phyloP scores from a whole-genome alignment of 371 early-diverging fungal species.

The Entomophthora muscae region DNA sequence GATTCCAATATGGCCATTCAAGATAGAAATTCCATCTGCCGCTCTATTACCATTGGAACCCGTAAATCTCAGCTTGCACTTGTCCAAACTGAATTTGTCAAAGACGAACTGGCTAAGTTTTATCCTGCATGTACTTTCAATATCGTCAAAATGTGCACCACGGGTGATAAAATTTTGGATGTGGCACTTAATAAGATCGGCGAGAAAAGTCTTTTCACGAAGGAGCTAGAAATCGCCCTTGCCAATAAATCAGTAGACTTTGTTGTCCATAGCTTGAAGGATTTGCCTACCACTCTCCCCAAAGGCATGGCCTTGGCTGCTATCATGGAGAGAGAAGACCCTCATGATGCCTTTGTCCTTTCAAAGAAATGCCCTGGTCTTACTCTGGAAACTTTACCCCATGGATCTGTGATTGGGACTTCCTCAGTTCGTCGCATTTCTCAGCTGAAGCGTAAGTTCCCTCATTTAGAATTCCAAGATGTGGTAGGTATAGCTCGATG shows the following conservation, averaged over 20 bases:
- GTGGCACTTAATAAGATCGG: slow-evolving; percentile 83
- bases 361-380: slow-evolving; percentile 16
- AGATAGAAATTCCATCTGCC: background rate
- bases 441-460: slow-evolving; percentile 64
- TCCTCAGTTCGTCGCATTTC: slow-evolving; percentile 82
- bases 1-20: background rate
- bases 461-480: slow-evolving; percentile 58
- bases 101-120: slow-evolving; percentile 24
- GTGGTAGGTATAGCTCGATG: slow-evolving; percentile 32
- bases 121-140: slow-evolving; percentile 33
- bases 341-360: slow-evolving; percentile 77
- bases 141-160: slow-evolving; percentile 62
- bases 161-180: slow-evolving; percentile 71
- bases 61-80: slow-evolving; percentile 85
- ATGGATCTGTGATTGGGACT: slow-evolving; percentile 75
- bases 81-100: slow-evolving; percentile 64
- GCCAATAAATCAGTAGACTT: slow-evolving; percentile 53
- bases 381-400: slow-evolving; percentile 36
- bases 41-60: slow-evolving; percentile 39
- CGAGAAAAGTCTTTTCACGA: slow-evolving; percentile 82
- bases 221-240: slow-evolving; percentile 77
- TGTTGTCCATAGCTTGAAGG: slow-evolving; percentile 89
- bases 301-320: slow-evolving; percentile 70
- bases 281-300: slow-evolving; percentile 79
- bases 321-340: slow-evolving; percentile 68